phyloP scores from a whole-genome alignment of 2,329 filamentous ascomycete genomes.

The Fusarium sarcochroum region DNA sequence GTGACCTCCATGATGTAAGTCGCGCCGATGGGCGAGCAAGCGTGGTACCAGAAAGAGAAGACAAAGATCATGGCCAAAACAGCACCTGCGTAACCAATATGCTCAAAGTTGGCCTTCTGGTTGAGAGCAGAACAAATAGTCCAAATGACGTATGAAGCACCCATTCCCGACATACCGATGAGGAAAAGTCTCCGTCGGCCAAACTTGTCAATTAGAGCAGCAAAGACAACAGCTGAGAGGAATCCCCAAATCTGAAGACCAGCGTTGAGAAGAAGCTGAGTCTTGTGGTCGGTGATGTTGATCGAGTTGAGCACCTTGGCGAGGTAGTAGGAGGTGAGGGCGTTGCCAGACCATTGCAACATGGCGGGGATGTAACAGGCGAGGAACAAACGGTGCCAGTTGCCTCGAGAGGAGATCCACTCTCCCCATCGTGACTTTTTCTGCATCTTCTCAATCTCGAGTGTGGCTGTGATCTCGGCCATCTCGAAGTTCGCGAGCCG shows the following conservation, averaged over 20 bases:
- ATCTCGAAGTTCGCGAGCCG: constrained; percentile 39
- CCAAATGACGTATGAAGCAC: constrained; percentile 54
- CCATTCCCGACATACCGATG: constrained; percentile 54
- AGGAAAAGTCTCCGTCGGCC: constrained; percentile 60
- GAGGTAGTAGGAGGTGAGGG: constrained; percentile 57
- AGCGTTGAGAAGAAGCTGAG: constrained; percentile 52
- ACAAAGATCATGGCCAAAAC: constrained; percentile 58
- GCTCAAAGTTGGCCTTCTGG: constrained; percentile 45
- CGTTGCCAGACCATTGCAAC: constrained; percentile 50
- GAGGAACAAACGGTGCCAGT: constrained; percentile 52
- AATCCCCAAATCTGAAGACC: constrained; percentile 55
- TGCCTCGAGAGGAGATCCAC: constrained; percentile 45
- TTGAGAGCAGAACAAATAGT: constrained; percentile 58
- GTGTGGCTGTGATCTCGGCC: constrained; percentile 41
- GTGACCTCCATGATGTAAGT: constrained; percentile 63
- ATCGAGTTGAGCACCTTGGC: constrained; percentile 57
- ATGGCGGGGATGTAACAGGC: constrained; percentile 50
- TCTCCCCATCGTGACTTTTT: constrained; percentile 41
- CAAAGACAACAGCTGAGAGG: constrained; percentile 51
- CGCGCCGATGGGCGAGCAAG: constrained; percentile 58
- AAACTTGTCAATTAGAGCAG: constrained; percentile 57
- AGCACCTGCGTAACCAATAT: constrained; percentile 56
- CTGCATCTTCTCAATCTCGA: constrained; percentile 46
- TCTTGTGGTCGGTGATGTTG: constrained; percentile 53
- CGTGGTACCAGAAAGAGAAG: constrained; percentile 45